A percentile compares a stretch with the other conserved stretches of the same genome.
phyloP scores from a whole-genome alignment of 192 early-diverging fungal species.

The Podila epicladia region DNA sequence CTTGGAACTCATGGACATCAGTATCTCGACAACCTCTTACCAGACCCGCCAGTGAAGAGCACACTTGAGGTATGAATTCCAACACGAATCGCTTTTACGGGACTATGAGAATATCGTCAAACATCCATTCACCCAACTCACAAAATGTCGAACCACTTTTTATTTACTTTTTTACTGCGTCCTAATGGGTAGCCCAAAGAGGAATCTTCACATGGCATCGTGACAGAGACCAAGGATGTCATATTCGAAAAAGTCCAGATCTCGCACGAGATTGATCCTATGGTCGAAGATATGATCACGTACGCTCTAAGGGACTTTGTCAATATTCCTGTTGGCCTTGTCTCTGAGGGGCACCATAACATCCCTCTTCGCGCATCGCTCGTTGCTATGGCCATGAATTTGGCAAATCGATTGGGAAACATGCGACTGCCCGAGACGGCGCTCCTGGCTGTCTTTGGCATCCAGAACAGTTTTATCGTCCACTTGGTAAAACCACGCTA shows the following conservation, averaged over 20 bases:
- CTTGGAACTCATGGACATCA: conserved; percentile 22
- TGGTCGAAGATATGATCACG: conserved; percentile 46
- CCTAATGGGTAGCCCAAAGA: neutral
- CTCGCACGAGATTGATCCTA: conserved; percentile 29
- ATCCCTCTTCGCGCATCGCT: conserved; percentile 31
- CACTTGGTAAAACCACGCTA: conserved; percentile 56
- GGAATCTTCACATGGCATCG: neutral
- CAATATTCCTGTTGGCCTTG: conserved; percentile 34
- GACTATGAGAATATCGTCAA: too few relatives aligned
- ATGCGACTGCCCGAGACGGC: conserved; percentile 56
- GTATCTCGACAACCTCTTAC: conserved; percentile 17
- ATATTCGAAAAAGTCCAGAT: conserved; percentile 16
- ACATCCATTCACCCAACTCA: too few relatives aligned
- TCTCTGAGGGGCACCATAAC: conserved; percentile 41
- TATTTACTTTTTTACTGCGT: neutral
- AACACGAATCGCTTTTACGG: neutral
- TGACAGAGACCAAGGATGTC: conserved; percentile 11
- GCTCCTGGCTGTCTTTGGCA: conserved; percentile 57
- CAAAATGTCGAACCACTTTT: neutral
- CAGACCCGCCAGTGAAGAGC: conserved; percentile 1
- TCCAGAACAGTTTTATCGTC: conserved; percentile 66
- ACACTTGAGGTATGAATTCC: neutral
- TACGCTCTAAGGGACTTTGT: conserved; percentile 43
- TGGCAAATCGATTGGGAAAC: conserved; percentile 33
- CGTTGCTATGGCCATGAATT: conserved; percentile 53